These are phyloP conservation scores for Cyclotella baltica DNA, from an alignment of 108 stramenopile genomes.

Conservation along the genomic window DNA sequence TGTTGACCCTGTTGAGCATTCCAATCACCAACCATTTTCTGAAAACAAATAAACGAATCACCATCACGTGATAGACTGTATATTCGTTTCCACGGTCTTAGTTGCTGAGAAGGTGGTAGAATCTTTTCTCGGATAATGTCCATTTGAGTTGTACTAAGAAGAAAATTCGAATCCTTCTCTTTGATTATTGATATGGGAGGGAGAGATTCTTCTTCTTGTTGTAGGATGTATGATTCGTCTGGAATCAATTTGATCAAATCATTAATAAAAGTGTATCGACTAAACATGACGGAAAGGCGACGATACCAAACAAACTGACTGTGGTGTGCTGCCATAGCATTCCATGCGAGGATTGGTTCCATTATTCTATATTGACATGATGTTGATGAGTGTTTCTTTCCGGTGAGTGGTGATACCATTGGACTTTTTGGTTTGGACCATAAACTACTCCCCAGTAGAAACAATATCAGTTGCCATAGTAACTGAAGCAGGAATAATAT, in stretches of 20 bases:
- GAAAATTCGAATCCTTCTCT: slow-evolving; percentile 38
- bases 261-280: slow-evolving; percentile 84
- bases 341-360: slow-evolving; percentile 71
- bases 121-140: slow-evolving; percentile 56
- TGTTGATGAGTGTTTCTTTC: slow-evolving; percentile 20
- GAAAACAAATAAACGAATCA: slow-evolving; percentile 78
- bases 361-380: slow-evolving; percentile 33
- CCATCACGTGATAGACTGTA: slow-evolving; percentile 85
- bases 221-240: slow-evolving; percentile 19
- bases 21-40: slow-evolving; percentile 58
- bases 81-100: slow-evolving; percentile 79
- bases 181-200: slow-evolving; percentile 26
- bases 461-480: slow-evolving; percentile 50
- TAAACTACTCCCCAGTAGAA: slow-evolving; percentile 51
- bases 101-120: slow-evolving; percentile 65
- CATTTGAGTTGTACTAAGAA: slow-evolving; percentile 36
- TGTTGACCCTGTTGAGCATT: slow-evolving; percentile 29
- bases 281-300: slow-evolving; percentile 80
- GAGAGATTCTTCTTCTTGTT: slow-evolving; percentile 18
- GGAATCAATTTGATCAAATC: slow-evolving; percentile 30
- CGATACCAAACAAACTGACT: slow-evolving; percentile 93
- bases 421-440: slow-evolving; percentile 14
- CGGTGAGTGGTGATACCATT: slow-evolving; percentile 13
- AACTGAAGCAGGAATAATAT: slow-evolving; percentile 50
- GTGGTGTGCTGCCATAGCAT: slow-evolving; percentile 77